Base-by-base conservation (phyloP, 805 yeast species). In the Hanseniaspora taiwanica region DNA sequence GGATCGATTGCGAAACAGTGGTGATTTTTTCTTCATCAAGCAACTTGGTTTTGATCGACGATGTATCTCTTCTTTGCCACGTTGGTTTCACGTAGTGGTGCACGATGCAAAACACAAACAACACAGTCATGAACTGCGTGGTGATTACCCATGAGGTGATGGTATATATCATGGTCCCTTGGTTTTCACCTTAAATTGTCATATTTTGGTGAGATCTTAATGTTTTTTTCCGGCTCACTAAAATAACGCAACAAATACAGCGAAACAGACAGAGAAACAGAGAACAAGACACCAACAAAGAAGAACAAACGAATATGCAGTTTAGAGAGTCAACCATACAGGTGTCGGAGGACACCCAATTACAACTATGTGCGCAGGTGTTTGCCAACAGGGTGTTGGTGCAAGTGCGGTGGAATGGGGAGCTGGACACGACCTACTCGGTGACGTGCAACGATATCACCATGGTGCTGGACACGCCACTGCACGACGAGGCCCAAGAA, bases 351-450 rank as follows among this genome's bases (percentile, higher is more conserved):
- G n/a, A 25, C 9, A 14, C 29, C 5, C 14, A 25, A 31, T 9
- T 31, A 4, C 34, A 31, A 4, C 12, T 31, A 8, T 31, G 18
- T 6, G 12, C 18, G 9, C 34, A 31, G 34, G 59, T 55, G 45
- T 56, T 54, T 40, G 40, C 42, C 16, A 55, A 54, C 38, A 49
- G 48, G 14, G 45, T 55, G 3, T 35, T 58, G 10, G 13, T 58
- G 9, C 60, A 56, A 29, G 40, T 56, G 1, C 43, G 60, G 18
- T 43, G 48, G 21, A 51, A 56, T 45, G 61, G 60, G 4, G 58
- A 56, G 38, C 36, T 66, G 51, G 76, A 73, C 53, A 59, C 72
- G 16, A 69, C 76, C 2, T 67, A 65, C 44, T 72, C 68, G 37
- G 56, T 71, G 6, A 42, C 46, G 7, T 48, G 43, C 24, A 48